phyloP scores from a whole-genome alignment of 1,284 basidiomycete species.

The Malassezia japonica region DNA sequence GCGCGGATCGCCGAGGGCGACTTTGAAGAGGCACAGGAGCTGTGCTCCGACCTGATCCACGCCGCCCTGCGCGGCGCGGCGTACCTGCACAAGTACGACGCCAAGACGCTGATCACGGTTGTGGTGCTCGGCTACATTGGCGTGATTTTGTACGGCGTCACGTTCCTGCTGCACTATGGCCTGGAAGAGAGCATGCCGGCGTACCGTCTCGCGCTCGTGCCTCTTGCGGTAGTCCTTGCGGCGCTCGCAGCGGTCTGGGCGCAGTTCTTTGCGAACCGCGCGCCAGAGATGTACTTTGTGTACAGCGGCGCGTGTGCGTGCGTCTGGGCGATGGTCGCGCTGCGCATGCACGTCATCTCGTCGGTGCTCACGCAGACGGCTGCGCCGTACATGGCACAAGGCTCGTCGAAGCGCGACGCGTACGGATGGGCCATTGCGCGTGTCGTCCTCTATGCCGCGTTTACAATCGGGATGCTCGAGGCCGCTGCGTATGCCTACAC shows the following conservation, averaged over 20 bases:
- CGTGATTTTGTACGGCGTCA: constrained; percentile 55
- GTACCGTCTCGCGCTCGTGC: not conserved
- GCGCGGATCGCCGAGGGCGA: constrained; percentile 40
- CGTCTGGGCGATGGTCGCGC: constrained; percentile 53
- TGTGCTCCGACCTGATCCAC: constrained; percentile 56
- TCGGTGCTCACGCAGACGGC: not conserved
- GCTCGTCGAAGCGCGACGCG: not conserved
- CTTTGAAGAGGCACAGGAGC: constrained; percentile 55
- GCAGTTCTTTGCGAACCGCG: constrained; percentile 59
- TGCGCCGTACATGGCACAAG: not conserved
- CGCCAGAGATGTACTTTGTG: constrained; percentile 66
- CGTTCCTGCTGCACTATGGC: constrained; percentile 35
- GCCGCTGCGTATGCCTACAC: constrained; percentile 61
- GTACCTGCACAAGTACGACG: constrained; percentile 78
- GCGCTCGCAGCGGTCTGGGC: constrained; percentile 24
- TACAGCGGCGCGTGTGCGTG: constrained; percentile 67
- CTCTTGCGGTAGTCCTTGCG: not conserved
- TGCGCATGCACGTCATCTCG: not conserved
- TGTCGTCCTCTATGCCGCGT: constrained; percentile 1
- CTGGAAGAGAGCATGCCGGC: constrained; percentile 7
- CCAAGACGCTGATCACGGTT: constrained; percentile 61
- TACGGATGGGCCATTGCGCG: not conserved
- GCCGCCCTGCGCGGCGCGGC: constrained; percentile 60
- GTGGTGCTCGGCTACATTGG: constrained; percentile 67
- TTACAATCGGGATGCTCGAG: constrained; percentile 47